Evolutionary conservation across 805 yeast species (phyloP).

Genomic region (Candida vaughaniae): DNA sequence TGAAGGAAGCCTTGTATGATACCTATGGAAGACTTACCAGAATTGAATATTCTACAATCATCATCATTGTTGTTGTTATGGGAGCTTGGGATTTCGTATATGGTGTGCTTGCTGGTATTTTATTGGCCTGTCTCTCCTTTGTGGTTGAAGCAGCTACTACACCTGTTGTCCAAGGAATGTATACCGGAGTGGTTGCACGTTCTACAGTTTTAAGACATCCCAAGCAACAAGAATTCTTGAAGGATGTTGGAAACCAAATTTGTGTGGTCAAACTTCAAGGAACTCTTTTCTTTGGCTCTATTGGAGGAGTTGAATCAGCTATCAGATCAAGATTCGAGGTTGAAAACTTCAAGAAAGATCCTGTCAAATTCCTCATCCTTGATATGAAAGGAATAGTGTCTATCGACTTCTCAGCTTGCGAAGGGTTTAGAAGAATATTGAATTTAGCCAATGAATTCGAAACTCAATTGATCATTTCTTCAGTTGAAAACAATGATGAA

Average conservation of each 20-base stretch:
- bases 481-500: slow-evolving; percentile 65
- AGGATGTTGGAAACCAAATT: slow-evolving; percentile 86
- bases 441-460: slow-evolving; percentile 68
- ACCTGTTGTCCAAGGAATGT: slow-evolving; percentile 78
- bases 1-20: slow-evolving; percentile 83
- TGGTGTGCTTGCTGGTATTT: slow-evolving; percentile 87
- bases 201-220: slow-evolving; percentile 93
- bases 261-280: slow-evolving; percentile 86
- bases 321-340: slow-evolving; percentile 66
- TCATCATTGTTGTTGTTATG: slow-evolving; percentile 89
- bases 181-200: slow-evolving; percentile 83
- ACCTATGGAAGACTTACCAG: slow-evolving; percentile 71
- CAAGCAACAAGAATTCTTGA: slow-evolving; percentile 79
- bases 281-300: slow-evolving; percentile 90
- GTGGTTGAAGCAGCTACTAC: slow-evolving; percentile 87
- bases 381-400: slow-evolving; percentile 82
- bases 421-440: slow-evolving; percentile 85
- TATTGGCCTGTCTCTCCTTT: slow-evolving; percentile 91
- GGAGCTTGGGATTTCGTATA: slow-evolving; percentile 93
- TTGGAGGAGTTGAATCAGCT: slow-evolving; percentile 82
- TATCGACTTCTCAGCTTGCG: slow-evolving; percentile 94
- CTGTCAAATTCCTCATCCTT: slow-evolving; percentile 76
- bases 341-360: slow-evolving; percentile 47
- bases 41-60: slow-evolving; percentile 82
- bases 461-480: slow-evolving; percentile 73